Percentiles rank a stretch among this genome's conserved stretches.
These are phyloP conservation scores for Chaetomiaceae sp. DNA, from an alignment of 2,329 filamentous ascomycete genomes.

Conservation along the genomic window DNA sequence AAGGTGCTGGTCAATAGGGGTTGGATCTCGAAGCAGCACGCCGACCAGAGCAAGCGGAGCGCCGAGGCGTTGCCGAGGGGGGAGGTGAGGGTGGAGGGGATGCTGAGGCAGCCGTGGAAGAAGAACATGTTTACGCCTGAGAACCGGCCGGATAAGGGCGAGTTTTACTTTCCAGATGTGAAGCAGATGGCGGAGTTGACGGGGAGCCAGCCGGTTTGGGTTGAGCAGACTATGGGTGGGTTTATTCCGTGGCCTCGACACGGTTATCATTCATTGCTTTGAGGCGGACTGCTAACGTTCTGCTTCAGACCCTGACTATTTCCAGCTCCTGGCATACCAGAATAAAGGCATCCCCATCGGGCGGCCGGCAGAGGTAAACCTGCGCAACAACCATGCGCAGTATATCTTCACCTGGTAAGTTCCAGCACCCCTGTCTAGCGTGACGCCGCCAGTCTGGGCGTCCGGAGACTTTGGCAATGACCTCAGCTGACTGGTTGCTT, in stretches of 20 bases:
- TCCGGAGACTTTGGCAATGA: neutral
- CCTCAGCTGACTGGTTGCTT: slow-evolving; percentile 11
- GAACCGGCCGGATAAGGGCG: slow-evolving; percentile 75
- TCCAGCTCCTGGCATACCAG: slow-evolving; percentile 71
- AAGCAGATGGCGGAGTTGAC: slow-evolving; percentile 80
- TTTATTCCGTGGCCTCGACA: slow-evolving; percentile 22
- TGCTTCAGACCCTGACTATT: slow-evolving; percentile 66
- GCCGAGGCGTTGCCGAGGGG: slow-evolving; percentile 61
- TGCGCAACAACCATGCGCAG: slow-evolving; percentile 94
- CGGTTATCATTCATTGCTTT: slow-evolving; percentile 5
- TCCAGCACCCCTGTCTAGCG: neutral
- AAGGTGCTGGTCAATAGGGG: slow-evolving; percentile 86
- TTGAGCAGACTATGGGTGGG: slow-evolving; percentile 91
- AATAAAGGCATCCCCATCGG: slow-evolving; percentile 85
- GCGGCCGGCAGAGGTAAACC: slow-evolving; percentile 79
- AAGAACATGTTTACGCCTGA: slow-evolving; percentile 97
- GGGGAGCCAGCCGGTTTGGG: slow-evolving; percentile 84
- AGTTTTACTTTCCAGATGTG: slow-evolving; percentile 96
- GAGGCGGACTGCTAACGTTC: slow-evolving; percentile 10
- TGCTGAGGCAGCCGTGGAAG: slow-evolving; percentile 87
- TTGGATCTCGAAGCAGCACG: slow-evolving; percentile 80
- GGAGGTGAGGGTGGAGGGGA: slow-evolving; percentile 73
- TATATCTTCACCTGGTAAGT: slow-evolving; percentile 98
- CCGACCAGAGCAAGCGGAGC: slow-evolving; percentile 55
- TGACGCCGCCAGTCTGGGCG: neutral